A percentile compares a stretch with the other conserved stretches of the same genome.
These are phyloP conservation scores for Pluteus cervinus DNA, from an alignment of 768 basidiomycete species.

Conservation along the genomic window DNA sequence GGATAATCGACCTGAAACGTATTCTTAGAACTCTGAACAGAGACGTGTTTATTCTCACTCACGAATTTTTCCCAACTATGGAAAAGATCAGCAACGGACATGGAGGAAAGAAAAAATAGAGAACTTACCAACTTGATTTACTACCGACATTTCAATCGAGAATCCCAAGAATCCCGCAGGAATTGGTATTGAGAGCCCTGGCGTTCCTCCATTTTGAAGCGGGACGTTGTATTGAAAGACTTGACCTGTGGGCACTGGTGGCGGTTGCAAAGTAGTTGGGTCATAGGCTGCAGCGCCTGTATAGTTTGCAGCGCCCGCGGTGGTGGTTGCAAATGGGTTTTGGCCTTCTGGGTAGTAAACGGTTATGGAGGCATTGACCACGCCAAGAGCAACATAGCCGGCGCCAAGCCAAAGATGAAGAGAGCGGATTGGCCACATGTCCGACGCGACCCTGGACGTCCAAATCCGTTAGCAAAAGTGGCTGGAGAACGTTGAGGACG, in stretches of 20 bases:
- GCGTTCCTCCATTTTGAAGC: not conserved
- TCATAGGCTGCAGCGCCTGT: conserved; percentile 26
- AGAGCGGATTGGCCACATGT: too few relatives aligned
- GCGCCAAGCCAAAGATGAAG: too few relatives aligned
- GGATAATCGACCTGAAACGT: conserved; percentile 35
- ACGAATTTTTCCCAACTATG: conserved; percentile 51
- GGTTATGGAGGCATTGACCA: too few relatives aligned
- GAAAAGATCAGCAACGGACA: not conserved
- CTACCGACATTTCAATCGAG: conserved; percentile 72
- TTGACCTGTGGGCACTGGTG: conserved; percentile 16
- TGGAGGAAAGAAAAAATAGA: conserved; percentile 1
- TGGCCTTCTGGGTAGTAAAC: conserved; percentile 30
- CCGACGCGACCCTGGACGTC: too few relatives aligned
- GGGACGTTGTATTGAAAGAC: conserved; percentile 8
- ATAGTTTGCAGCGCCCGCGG: conserved; percentile 38
- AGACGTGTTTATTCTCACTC: conserved; percentile 10
- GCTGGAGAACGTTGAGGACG: too few relatives aligned
- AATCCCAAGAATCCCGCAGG: conserved; percentile 64
- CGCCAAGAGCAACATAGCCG: too few relatives aligned
- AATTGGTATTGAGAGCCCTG: conserved; percentile 32
- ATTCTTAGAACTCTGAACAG: conserved; percentile 8
- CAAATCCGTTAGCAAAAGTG: too few relatives aligned
- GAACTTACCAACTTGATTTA: conserved; percentile 37
- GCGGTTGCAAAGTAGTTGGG: conserved; percentile 21
- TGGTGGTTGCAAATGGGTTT: conserved; percentile 31